phyloP scores from a whole-genome alignment of 495 filamentous ascomycete genomes.

The Daldinia concentrica region DNA sequence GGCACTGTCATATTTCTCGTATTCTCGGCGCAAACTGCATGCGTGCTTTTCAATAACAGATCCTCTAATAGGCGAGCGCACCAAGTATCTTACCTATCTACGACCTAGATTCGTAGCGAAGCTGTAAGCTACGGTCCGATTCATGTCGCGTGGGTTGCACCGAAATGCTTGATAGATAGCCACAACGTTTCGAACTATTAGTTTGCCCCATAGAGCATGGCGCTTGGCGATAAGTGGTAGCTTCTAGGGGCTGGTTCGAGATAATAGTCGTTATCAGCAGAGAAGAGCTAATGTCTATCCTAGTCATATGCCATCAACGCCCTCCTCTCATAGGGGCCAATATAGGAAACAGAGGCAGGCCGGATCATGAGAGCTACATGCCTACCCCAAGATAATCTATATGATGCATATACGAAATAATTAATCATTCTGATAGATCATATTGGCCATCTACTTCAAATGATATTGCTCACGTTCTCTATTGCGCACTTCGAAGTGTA shows the following conservation, averaged over 20 bases:
- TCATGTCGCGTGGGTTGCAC: slow-evolving; percentile 21
- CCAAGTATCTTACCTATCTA: neutral
- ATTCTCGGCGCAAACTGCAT: slow-evolving; percentile 35
- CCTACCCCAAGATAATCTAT: no score
- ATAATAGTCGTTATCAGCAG: no score
- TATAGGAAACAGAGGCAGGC: no score
- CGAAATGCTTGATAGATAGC: slow-evolving; percentile 1
- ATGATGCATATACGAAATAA: neutral
- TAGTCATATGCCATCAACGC: no score
- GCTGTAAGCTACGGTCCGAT: slow-evolving; percentile 27
- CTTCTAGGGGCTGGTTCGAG: no score
- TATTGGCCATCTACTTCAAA: neutral
- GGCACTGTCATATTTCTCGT: slow-evolving; percentile 33
- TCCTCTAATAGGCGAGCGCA: neutral
- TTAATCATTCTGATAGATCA: slow-evolving; percentile 2
- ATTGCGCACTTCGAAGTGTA: no score
- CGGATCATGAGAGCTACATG: no score
- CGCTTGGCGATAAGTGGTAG: slow-evolving; percentile 7
- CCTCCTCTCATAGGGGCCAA: no score
- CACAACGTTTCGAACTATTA: neutral
- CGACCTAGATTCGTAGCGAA: no score
- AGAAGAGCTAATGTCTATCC: no score
- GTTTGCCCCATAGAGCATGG: neutral
- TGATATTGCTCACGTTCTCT: neutral
- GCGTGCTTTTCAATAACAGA: neutral